Conservation (phyloP, 768 basidiomycete species). For the Cystobasidium tubakii region DNA sequence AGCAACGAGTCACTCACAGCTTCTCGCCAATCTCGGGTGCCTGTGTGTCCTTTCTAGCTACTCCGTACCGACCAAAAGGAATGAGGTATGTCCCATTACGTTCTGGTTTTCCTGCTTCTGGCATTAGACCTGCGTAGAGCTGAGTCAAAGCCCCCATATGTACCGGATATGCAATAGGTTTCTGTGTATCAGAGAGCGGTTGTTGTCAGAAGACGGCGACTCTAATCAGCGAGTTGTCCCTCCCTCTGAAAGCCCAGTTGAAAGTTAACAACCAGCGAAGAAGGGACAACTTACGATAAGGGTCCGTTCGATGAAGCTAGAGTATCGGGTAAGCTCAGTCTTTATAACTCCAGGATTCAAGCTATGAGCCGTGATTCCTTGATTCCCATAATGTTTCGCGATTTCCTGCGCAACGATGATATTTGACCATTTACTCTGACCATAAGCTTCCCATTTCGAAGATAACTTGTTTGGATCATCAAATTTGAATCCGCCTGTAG, state of each 20-base stretch:
- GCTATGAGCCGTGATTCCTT: slow-evolving; percentile 35
- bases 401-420: slow-evolving; percentile 39
- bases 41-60: neutral
- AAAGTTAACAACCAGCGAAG: neutral
- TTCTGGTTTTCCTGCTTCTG: slow-evolving; percentile 2
- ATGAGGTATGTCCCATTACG: slow-evolving; percentile 4
- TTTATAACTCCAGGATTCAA: slow-evolving; percentile 37
- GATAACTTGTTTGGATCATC: slow-evolving; percentile 31
- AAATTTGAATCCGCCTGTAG: slow-evolving; percentile 28
- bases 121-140: slow-evolving; percentile 17
- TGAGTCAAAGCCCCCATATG: neutral
- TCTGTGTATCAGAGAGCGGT: neutral
- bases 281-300: neutral
- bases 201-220: too few relatives aligned
- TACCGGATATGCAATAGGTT: neutral
- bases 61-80: neutral
- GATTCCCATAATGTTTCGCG: slow-evolving; percentile 17
- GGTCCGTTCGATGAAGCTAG: neutral
- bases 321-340: slow-evolving; percentile 10
- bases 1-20: neutral
- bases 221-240: too few relatives aligned
- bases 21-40: neutral
- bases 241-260: too few relatives aligned
- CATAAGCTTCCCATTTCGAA: slow-evolving; percentile 30
- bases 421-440: slow-evolving; percentile 42